These are phyloP conservation scores for Cymbidium sinense DNA, from an alignment of 106 monocot species.

Conservation along the genomic window DNA sequence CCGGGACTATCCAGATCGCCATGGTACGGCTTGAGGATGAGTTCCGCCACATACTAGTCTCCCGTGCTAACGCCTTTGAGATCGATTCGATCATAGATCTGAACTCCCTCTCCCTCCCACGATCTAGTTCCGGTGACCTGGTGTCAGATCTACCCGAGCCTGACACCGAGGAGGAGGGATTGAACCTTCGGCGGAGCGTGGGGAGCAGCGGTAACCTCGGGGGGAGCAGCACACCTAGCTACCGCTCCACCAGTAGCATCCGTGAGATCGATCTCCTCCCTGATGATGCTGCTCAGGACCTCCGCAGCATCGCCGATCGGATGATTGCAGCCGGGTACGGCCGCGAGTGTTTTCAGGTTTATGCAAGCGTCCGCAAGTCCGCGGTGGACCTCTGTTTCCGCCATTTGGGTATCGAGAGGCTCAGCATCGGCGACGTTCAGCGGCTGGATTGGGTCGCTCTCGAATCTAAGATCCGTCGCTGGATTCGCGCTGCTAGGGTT, in stretches of 20 bases:
- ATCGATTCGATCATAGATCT: slow-evolving; percentile 62
- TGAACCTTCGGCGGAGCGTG: slow-evolving; percentile 5
- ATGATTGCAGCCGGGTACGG: slow-evolving; percentile 58
- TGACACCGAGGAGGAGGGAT: neutral
- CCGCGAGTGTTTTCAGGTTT: slow-evolving; percentile 78
- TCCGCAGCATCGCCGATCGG: slow-evolving; percentile 62
- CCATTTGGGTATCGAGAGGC: slow-evolving; percentile 67
- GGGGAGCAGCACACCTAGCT: slow-evolving; percentile 8
- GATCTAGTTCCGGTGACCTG: slow-evolving; percentile 5
- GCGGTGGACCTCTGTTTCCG: slow-evolving; percentile 58
- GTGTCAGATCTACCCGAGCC: neutral
- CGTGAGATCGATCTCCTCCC: slow-evolving; percentile 74
- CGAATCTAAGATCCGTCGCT: slow-evolving; percentile 64
- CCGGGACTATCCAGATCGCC: slow-evolving; percentile 55
- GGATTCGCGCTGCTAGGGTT: slow-evolving; percentile 72
- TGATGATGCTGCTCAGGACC: slow-evolving; percentile 47
- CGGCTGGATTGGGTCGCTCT: slow-evolving; percentile 52
- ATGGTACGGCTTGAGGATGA: slow-evolving; percentile 97
- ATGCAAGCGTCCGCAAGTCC: slow-evolving; percentile 53
- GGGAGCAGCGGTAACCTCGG: neutral
- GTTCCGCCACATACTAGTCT: slow-evolving; percentile 69
- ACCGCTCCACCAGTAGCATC: slow-evolving; percentile 51
- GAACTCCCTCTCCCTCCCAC: slow-evolving; percentile 31
- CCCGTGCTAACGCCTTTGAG: slow-evolving; percentile 53
- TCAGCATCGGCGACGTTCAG: slow-evolving; percentile 75